phyloP scores from a whole-genome alignment of 306 rosid genomes.

The Psophocarpus tetragonolobus region DNA sequence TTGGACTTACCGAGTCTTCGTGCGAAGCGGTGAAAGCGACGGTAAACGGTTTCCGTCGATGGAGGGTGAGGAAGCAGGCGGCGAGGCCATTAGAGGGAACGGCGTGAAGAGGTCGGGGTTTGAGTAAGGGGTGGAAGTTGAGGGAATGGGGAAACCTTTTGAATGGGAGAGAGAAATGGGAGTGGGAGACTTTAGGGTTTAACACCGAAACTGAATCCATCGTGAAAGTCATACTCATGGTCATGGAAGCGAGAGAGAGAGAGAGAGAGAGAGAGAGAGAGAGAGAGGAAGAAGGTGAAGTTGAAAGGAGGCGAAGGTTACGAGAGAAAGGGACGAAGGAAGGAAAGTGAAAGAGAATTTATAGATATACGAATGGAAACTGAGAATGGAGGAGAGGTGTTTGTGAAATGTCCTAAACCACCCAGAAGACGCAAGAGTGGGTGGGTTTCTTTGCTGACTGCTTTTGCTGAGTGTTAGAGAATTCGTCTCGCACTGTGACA shows the following conservation, averaged over 20 bases:
- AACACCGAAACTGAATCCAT: conserved; percentile 63
- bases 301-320: conserved; percentile 38
- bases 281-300: background rate
- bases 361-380: background rate
- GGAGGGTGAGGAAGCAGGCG: conserved; percentile 28
- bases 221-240: conserved; percentile 54
- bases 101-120: conserved; percentile 33
- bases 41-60: conserved; percentile 42
- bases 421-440: background rate
- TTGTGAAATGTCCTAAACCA: conserved; percentile 28
- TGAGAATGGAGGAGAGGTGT: background rate
- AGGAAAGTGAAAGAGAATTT: background rate
- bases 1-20: conserved; percentile 64
- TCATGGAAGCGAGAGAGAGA: background rate
- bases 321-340: conserved; percentile 21
- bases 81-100: conserved; percentile 31
- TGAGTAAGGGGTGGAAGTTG: conserved; percentile 51
- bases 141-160: conserved; percentile 33
- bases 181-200: conserved; percentile 55
- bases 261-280: conserved; percentile 43
- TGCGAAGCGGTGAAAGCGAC: conserved; percentile 55
- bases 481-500: background rate
- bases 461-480: background rate
- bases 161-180: conserved; percentile 28
- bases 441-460: background rate